phyloP scores from a whole-genome alignment of 2,329 filamentous ascomycete species.

The Lecanicillium sp. region DNA sequence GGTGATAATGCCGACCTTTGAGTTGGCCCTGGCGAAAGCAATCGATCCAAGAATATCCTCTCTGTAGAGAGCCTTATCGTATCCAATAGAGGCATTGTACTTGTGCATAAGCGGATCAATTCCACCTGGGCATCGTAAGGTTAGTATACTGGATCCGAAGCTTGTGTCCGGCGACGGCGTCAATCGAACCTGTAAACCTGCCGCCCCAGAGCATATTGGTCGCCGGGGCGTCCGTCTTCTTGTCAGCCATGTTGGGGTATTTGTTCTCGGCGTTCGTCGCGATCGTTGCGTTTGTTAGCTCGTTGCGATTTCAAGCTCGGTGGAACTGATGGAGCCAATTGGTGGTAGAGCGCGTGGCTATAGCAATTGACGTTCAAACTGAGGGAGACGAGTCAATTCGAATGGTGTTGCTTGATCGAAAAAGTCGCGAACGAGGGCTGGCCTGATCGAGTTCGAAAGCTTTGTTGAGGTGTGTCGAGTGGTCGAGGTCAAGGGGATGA shows the following conservation, averaged over 20 bases:
- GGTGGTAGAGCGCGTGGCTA: constrained; percentile 8
- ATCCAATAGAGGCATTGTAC: constrained; percentile 73
- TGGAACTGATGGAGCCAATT: constrained; percentile 13
- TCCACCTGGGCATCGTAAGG: constrained; percentile 45
- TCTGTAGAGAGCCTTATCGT: constrained; percentile 70
- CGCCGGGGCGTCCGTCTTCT: constrained; percentile 20
- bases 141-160: constrained; percentile 20
- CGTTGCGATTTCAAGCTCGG: constrained; percentile 11
- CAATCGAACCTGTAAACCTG: constrained; percentile 38
- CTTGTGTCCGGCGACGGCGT: constrained; percentile 14
- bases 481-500: background rate
- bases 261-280: constrained; percentile 5
- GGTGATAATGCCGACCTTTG: constrained; percentile 65
- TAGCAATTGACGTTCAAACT: constrained; percentile 12
- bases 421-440: constrained; percentile 11
- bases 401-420: constrained; percentile 12
- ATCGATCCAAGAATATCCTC: constrained; percentile 77
- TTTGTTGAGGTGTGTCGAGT: constrained; percentile 10
- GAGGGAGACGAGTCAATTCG: constrained; percentile 13
- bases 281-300: constrained; percentile 5
- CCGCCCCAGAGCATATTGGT: constrained; percentile 34
- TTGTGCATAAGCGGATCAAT: constrained; percentile 80
- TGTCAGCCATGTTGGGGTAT: constrained; percentile 14
- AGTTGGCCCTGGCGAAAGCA: constrained; percentile 76
- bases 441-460: constrained; percentile 11